Conservation (phyloP, 176 grass and related monocot genomes). For the Themeda triandra region DNA sequence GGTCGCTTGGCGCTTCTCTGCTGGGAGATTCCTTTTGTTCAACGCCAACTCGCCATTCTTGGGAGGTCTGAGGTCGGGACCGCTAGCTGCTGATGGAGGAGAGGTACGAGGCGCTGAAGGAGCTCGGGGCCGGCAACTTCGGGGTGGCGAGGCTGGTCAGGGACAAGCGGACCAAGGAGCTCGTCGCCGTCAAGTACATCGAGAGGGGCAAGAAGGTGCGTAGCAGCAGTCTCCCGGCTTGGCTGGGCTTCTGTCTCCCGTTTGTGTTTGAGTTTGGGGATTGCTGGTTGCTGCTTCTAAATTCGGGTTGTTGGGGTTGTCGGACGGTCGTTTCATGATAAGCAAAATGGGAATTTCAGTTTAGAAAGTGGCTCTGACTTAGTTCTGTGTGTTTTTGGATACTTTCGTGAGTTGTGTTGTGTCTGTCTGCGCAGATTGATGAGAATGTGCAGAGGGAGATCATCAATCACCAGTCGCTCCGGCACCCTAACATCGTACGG, state of each 20-base stretch:
- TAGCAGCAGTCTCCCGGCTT: neutral
- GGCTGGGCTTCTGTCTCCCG: neutral
- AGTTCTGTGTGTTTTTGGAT: neutral
- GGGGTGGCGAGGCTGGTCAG: slow-evolving; percentile 85
- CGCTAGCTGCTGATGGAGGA: slow-evolving; percentile 49
- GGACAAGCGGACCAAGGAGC: slow-evolving; percentile 76
- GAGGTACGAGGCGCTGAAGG: slow-evolving; percentile 86
- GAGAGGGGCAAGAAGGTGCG: slow-evolving; percentile 90
- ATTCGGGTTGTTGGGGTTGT: neutral
- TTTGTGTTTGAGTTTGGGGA: slow-evolving; percentile 1
- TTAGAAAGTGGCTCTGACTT: neutral
- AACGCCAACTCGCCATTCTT: neutral
- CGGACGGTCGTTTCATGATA: neutral
- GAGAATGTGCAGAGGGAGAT: slow-evolving; percentile 98
- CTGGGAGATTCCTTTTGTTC: neutral
- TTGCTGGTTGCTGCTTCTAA: neutral
- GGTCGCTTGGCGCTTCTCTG: neutral
- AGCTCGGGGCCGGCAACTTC: slow-evolving; percentile 86
- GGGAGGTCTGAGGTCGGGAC: neutral
- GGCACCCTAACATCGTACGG: slow-evolving; percentile 86
- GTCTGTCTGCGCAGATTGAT: slow-evolving; percentile 64
- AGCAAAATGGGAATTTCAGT: neutral
- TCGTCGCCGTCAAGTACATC: slow-evolving; percentile 97
- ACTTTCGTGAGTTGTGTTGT: neutral
- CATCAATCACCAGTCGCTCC: slow-evolving; percentile 84